phyloP scores from a whole-genome alignment of 2,329 filamentous ascomycete genomes.

The Fusarium hostae region DNA sequence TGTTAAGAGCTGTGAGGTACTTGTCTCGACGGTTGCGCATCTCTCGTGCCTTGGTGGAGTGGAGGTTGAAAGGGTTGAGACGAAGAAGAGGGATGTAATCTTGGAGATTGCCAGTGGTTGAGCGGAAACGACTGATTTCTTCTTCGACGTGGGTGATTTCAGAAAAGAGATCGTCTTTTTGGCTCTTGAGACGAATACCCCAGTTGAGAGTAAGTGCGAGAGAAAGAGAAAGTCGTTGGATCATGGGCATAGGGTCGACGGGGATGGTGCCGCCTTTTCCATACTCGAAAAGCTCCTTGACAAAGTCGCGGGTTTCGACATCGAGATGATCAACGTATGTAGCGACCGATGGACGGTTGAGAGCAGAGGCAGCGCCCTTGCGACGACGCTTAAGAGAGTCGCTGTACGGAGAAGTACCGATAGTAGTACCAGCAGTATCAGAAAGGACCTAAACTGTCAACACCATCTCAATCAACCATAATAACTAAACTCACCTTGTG shows the following conservation, averaged over 20 bases:
- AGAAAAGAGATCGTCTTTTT: conserved; percentile 69
- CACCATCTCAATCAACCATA: rapidly evolving
- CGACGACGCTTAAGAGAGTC: conserved; percentile 72
- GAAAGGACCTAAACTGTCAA: conserved; percentile 62
- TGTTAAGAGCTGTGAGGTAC: conserved; percentile 68
- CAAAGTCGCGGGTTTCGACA: conserved; percentile 70
- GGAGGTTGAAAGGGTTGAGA: conserved; percentile 70
- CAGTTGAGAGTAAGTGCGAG: conserved; percentile 73
- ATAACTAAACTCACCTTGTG: conserved; percentile 57
- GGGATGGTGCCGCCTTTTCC: conserved; percentile 64
- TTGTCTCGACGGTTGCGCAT: conserved; percentile 69
- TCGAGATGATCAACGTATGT: conserved; percentile 72
- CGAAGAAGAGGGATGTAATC: conserved; percentile 70
- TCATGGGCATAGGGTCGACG: conserved; percentile 75
- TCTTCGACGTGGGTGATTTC: conserved; percentile 73
- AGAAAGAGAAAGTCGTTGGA: conserved; percentile 71
- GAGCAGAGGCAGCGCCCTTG: conserved; percentile 72
- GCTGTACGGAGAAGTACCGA: conserved; percentile 74
- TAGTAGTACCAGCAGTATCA: conserved; percentile 73
- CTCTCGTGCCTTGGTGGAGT: conserved; percentile 67
- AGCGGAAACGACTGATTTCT: conserved; percentile 67
- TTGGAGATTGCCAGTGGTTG: conserved; percentile 69
- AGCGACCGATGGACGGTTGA: conserved; percentile 72
- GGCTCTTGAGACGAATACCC: conserved; percentile 68
- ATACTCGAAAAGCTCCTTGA: conserved; percentile 68